Evolutionary conservation across 2,329 filamentous ascomycete species (phyloP).

Genomic region (Pezicula neosporulosa): DNA sequence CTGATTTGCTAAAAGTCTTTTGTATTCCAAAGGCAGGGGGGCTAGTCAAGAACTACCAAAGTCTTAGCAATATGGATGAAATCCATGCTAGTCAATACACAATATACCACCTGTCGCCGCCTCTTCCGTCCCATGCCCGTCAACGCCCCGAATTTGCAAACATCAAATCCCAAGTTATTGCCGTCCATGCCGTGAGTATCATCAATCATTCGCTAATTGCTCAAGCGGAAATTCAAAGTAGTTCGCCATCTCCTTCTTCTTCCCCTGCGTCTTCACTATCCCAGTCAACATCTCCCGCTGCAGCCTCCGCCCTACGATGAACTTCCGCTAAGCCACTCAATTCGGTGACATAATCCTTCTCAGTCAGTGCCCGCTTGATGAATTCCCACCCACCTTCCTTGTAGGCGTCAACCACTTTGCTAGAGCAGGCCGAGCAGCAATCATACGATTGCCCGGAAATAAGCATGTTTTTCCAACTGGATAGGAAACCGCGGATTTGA

Average conservation of each 20-base stretch:
- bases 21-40: too few relatives aligned
- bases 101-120: not conserved
- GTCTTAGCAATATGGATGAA: not conserved
- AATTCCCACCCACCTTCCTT: constrained; percentile 70
- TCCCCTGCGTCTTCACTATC: constrained; percentile 53
- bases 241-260: constrained; percentile 40
- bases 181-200: not conserved
- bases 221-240: constrained; percentile 14
- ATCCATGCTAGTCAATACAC: not conserved
- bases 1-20: too few relatives aligned
- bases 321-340: constrained; percentile 72
- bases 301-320: constrained; percentile 53
- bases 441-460: constrained; percentile 75
- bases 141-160: not conserved
- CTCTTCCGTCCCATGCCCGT: not conserved
- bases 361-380: constrained; percentile 68
- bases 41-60: too few relatives aligned
- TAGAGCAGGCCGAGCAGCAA: constrained; percentile 77
- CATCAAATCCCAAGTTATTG: not conserved
- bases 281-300: constrained; percentile 53
- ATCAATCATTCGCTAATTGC: not conserved
- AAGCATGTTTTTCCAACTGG: constrained; percentile 69
- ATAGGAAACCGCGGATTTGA: constrained; percentile 74
- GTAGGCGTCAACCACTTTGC: constrained; percentile 66
- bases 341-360: constrained; percentile 76